Evolutionary conservation across 176 grass and related monocot species (phyloP).

Genomic region (Carex scoparia): DNA sequence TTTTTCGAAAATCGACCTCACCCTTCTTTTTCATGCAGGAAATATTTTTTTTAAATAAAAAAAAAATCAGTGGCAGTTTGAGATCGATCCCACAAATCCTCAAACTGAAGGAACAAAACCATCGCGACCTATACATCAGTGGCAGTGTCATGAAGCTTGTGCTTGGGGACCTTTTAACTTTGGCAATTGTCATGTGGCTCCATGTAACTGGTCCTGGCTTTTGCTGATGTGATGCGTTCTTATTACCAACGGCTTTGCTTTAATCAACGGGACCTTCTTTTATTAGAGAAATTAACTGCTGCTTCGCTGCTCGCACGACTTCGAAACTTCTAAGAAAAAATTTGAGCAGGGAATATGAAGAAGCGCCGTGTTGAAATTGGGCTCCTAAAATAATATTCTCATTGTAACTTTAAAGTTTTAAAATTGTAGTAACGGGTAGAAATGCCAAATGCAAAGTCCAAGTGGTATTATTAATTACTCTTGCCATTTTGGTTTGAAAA

Average conservation of each 20-base stretch:
- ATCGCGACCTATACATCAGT: neutral
- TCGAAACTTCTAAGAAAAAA: neutral
- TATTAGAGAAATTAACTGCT: too few species aligned
- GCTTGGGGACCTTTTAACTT: neutral
- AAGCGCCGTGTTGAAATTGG: neutral
- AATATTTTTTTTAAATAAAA: too few species aligned
- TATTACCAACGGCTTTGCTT: conserved; percentile 1
- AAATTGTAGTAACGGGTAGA: neutral
- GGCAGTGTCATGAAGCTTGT: neutral
- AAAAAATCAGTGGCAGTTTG: too few species aligned
- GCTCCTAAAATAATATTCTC: neutral
- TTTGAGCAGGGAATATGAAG: neutral
- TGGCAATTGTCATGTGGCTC: neutral
- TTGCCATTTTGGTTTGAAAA: neutral
- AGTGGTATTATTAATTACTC: neutral
- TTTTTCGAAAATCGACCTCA: too few species aligned
- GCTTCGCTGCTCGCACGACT: too few species aligned
- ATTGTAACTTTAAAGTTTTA: neutral
- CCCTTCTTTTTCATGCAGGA: too few species aligned
- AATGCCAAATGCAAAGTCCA: conserved; percentile 3
- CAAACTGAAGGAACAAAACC: neutral
- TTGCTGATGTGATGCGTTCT: neutral
- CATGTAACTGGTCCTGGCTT: too few species aligned
- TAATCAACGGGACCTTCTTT: neutral
- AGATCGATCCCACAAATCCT: conserved; percentile 17